Evolutionary conservation across 768 basidiomycete species (phyloP).

Genomic region (Amanita exitialis): DNA sequence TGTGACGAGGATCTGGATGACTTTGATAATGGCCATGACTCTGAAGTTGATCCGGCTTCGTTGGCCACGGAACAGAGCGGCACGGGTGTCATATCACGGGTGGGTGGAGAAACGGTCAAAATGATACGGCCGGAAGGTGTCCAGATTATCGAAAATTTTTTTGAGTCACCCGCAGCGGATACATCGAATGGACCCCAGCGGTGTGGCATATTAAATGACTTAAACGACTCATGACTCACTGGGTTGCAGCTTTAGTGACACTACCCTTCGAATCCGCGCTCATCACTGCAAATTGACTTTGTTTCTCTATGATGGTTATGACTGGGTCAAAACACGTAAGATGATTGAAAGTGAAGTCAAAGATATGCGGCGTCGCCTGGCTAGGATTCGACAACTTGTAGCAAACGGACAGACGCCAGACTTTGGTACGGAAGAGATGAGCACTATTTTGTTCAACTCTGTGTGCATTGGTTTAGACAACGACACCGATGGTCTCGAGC

Average conservation of each 20-base stretch:
- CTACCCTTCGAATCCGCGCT: constrained; percentile 42
- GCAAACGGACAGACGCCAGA: constrained; percentile 86
- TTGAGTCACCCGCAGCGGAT: constrained; percentile 54
- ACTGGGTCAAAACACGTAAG: constrained; percentile 81
- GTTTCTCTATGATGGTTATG: constrained; percentile 87
- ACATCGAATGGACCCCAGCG: constrained; percentile 29
- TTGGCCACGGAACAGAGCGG: constrained; percentile 14
- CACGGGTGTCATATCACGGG: constrained; percentile 41
- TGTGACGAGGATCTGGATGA: constrained; percentile 67
- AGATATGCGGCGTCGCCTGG: constrained; percentile 76
- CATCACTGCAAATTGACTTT: constrained; percentile 55
- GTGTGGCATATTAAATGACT: constrained; percentile 26
- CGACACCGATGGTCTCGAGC: constrained; percentile 65
- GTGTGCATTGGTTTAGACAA: constrained; percentile 87
- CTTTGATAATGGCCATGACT: constrained; percentile 36
- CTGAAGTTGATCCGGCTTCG: constrained; percentile 14
- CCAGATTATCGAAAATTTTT: constrained; percentile 65
- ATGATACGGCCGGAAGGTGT: constrained; percentile 59
- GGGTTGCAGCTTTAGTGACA: constrained; percentile 30
- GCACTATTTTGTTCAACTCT: constrained; percentile 84
- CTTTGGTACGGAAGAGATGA: constrained; percentile 59
- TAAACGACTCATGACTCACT: neutral
- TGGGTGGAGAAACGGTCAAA: constrained; percentile 81
- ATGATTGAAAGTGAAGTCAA: constrained; percentile 83
- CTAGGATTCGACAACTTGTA: constrained; percentile 86